Percentiles rank a stretch among this genome's conserved stretches.
Conservation (phyloP, 805 yeast genomes). For the Wickerhamiella sergipiensis region DNA sequence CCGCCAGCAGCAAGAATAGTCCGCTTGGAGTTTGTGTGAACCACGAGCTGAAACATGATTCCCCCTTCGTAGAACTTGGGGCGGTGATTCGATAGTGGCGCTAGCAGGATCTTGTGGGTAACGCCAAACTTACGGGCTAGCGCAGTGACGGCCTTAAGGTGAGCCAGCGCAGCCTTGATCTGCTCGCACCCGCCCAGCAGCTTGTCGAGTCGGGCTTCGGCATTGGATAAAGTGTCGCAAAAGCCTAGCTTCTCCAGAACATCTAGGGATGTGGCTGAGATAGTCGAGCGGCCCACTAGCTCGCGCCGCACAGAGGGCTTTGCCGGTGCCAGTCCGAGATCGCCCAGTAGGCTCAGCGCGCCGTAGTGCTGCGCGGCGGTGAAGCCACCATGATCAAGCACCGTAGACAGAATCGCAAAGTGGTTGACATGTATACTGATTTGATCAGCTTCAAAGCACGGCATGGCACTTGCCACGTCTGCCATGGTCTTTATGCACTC, state of each 20-base stretch:
- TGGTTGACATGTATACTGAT: conserved; percentile 62
- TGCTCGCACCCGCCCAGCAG: conserved; percentile 64
- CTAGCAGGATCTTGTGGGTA: conserved; percentile 40
- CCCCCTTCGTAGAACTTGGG: conserved; percentile 67
- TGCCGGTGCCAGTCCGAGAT: conserved; percentile 55
- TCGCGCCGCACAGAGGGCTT: conserved; percentile 40
- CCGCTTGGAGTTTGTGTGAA: conserved; percentile 32
- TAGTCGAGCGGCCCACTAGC: conserved; percentile 50
- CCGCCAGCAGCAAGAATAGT: conserved; percentile 80
- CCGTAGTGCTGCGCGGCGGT: conserved; percentile 58
- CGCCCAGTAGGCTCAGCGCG: conserved; percentile 61
- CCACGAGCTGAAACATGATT: conserved; percentile 76
- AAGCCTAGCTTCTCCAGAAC: conserved; percentile 76
- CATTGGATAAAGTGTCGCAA: conserved; percentile 48
- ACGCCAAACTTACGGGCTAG: conserved; percentile 48
- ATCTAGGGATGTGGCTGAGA: conserved; percentile 69
- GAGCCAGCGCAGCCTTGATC: conserved; percentile 48
- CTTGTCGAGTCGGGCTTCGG: conserved; percentile 48
- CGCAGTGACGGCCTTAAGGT: conserved; percentile 45
- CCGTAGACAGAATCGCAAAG: conserved; percentile 58
- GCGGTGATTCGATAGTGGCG: conserved; percentile 78
- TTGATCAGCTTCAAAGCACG: conserved; percentile 47
- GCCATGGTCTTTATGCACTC: conserved; percentile 75
- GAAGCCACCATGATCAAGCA: conserved; percentile 70
- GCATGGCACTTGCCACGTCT: conserved; percentile 53